Conservation (phyloP, 257 asterid genomes). For the Nicotiana knightiana region DNA sequence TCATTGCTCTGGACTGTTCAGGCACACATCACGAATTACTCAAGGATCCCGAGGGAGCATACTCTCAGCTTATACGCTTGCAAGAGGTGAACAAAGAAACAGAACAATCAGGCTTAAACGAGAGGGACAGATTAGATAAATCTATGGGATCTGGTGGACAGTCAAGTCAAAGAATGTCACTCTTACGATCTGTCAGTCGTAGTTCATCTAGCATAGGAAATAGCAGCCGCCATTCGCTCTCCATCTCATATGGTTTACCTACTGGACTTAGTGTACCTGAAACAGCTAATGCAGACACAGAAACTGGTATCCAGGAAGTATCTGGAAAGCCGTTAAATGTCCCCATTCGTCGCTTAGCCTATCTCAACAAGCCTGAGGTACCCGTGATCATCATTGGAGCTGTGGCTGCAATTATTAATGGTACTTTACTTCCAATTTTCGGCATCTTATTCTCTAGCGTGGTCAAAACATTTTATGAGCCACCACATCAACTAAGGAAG, state of each 20-base stretch:
- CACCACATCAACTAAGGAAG: slow-evolving; percentile 39
- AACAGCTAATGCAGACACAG: slow-evolving; percentile 32
- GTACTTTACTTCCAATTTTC: slow-evolving; percentile 64
- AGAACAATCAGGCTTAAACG: slow-evolving; percentile 33
- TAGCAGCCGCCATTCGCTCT: slow-evolving; percentile 47
- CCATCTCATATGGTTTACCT: slow-evolving; percentile 48
- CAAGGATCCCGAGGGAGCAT: slow-evolving; percentile 44
- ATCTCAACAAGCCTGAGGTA: slow-evolving; percentile 73
- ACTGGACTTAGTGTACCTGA: slow-evolving; percentile 44
- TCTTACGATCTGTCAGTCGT: slow-evolving; percentile 39
- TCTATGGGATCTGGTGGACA: slow-evolving; percentile 39
- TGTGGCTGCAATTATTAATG: slow-evolving; percentile 59
- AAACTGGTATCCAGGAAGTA: slow-evolving; percentile 23
- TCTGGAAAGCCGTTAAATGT: slow-evolving; percentile 35
- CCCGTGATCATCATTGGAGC: slow-evolving; percentile 47
- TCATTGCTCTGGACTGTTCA: slow-evolving; percentile 17
- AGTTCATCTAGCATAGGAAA: slow-evolving; percentile 65
- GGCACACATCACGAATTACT: slow-evolving; percentile 46
- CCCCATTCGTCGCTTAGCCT: slow-evolving; percentile 48
- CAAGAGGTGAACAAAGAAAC: slow-evolving; percentile 40
- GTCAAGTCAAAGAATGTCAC: slow-evolving; percentile 48
- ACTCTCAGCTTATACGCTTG: slow-evolving; percentile 50
- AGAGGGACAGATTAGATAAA: slow-evolving; percentile 26
- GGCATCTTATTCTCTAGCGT: slow-evolving; percentile 62
- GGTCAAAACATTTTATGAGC: slow-evolving; percentile 56